Evolutionary conservation across 2,329 filamentous ascomycete genomes (phyloP), one percentile per base, ranked within the genome.

Genomic region (Zymoseptoria crescenta): DNA sequence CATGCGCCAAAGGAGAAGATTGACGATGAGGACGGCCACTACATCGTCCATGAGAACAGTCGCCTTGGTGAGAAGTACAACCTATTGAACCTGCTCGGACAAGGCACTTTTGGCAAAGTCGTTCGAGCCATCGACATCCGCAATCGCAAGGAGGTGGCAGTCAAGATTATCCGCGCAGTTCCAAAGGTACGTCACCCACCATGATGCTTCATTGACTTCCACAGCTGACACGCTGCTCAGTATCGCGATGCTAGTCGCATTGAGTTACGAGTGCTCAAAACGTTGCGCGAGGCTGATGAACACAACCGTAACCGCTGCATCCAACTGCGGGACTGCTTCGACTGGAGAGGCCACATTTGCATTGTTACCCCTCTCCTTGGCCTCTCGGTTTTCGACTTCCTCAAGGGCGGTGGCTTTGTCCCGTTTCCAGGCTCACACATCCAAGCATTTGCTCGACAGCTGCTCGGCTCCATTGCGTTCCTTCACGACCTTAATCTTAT

Each of bases 391-490:
- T 99, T 99, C 73, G 94, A 99, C 76, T 99, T 99, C 68, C 81
- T 99, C 53, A 99, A 99, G 78, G 87, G 87, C 70, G 97, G 97
- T 71, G 83, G 85, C 64, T 99, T 99, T 71, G 91, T 96, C 19
- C 94, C 94, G 0, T 99, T 99, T 70, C 94, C 94, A 10, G 97
- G 95, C 79, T 96, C 92, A 65, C 94, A 99, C 75, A 99, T 99
- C 60, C 94, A 97, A 74, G 93, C 85, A 72, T 97, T 99, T 79
- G 94, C 94, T 53, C 86, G 93, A 54, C 94, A 99, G 73, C 80
- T 99, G 16, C 89, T 99, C 62, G 97, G 93, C n/a, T 97, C 93
- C 70, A 95, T 99, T 70, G 94, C 94, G 59, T 99, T 97, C 74
- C 81, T 99, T 21, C 94, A 99, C 72, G 94, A 99, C 75, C 83